Conservation (phyloP, 148 eudicot species). For the Polygonum maritimum region DNA sequence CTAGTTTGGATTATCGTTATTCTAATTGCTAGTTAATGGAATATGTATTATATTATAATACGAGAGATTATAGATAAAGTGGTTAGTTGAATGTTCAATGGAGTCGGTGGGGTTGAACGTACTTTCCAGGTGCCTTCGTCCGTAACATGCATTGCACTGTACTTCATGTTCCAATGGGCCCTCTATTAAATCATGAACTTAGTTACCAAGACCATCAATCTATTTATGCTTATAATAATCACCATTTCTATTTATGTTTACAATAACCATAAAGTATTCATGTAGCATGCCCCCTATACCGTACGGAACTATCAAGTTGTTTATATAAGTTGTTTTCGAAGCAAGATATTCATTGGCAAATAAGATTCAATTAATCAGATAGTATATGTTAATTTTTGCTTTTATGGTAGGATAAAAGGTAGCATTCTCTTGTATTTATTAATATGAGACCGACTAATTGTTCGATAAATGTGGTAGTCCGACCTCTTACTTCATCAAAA, state of each 20-base stretch:
- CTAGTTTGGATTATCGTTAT: background rate
- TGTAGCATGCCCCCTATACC: no score
- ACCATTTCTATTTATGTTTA: background rate
- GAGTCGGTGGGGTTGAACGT: background rate
- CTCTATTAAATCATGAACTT: background rate
- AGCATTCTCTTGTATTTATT: no score
- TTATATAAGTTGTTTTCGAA: no score
- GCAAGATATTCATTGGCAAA: no score
- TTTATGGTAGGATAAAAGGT: no score
- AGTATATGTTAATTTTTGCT: no score
- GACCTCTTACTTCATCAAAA: no score
- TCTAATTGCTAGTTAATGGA: background rate
- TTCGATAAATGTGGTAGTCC: no score
- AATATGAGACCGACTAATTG: no score
- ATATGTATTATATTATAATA: background rate
- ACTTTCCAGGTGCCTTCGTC: constrained; percentile 1
- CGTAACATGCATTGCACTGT: background rate
- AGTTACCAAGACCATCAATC: background rate
- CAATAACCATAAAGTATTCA: no score
- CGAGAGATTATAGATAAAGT: background rate
- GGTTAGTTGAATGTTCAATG: background rate
- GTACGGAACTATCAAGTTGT: no score
- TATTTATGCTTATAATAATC: background rate
- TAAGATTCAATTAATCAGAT: no score
- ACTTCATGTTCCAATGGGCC: background rate